phyloP scores from a whole-genome alignment of 1,284 basidiomycete species.

The Cryptococcus deneoformans region DNA sequence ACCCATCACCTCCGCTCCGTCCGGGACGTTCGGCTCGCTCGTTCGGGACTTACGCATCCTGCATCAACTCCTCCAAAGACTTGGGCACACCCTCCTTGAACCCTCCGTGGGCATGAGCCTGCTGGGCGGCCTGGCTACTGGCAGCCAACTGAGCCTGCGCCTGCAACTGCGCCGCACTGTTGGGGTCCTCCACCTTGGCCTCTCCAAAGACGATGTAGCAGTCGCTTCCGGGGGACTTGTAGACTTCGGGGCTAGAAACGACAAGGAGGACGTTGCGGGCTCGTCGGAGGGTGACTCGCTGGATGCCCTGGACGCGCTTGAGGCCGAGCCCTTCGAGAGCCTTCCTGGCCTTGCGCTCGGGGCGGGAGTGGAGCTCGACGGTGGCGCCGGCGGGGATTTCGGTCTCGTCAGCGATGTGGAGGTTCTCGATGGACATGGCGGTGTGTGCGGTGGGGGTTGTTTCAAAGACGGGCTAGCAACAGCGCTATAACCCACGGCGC shows the following conservation, averaged over 20 bases:
- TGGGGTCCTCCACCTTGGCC: constrained; percentile 95
- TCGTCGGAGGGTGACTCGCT: constrained; percentile 89
- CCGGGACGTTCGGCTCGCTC: background rate
- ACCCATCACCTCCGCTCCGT: background rate
- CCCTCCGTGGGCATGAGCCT: constrained; percentile 45
- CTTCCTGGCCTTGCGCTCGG: constrained; percentile 89
- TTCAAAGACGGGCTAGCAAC: constrained; percentile 11
- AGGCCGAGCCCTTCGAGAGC: constrained; percentile 77
- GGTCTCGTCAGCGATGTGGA: constrained; percentile 57
- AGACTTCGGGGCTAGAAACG: constrained; percentile 90
- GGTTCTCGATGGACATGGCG: constrained; percentile 60
- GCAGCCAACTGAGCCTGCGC: constrained; percentile 78
- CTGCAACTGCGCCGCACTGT: constrained; percentile 74
- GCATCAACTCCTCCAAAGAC: constrained; percentile 56
- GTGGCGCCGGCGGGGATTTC: constrained; percentile 74
- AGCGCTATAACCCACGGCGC: background rate
- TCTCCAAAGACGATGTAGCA: constrained; percentile 99
- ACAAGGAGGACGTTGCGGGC: constrained; percentile 97
- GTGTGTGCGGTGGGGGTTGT: constrained; percentile 53
- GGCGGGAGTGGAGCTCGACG: constrained; percentile 88
- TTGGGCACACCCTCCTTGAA: constrained; percentile 55
- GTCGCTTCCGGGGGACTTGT: constrained; percentile 95
- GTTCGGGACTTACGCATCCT: constrained; percentile 54
- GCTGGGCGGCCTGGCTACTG: constrained; percentile 46
- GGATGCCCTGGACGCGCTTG: constrained; percentile 90